phyloP scores from a whole-genome alignment of 2,329 filamentous ascomycete genomes.

The Arthrobotrys pseudoclavata region DNA sequence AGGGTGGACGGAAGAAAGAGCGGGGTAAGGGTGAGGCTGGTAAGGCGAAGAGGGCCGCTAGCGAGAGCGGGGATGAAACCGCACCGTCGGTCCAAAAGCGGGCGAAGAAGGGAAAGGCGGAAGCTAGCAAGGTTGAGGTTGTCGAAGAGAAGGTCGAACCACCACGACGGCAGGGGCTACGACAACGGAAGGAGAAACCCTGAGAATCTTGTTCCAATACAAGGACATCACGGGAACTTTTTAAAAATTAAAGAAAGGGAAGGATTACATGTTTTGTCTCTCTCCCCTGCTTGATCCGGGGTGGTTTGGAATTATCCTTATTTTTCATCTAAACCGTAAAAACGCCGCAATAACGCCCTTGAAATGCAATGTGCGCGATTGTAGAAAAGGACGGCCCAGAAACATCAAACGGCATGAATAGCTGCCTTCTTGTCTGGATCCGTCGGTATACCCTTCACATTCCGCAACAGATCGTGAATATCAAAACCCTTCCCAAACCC shows the following conservation, averaged over 20 bases:
- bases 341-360: constrained; percentile 44
- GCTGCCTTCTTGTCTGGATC: constrained; percentile 9
- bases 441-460: constrained; percentile 19
- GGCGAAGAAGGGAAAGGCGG: constrained; percentile 33
- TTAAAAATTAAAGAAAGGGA: background rate
- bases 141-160: constrained; percentile 20
- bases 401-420: constrained; percentile 3
- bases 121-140: constrained; percentile 4
- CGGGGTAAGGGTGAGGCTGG: background rate
- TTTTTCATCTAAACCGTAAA: constrained; percentile 24
- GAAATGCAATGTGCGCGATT: constrained; percentile 14
- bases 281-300: background rate
- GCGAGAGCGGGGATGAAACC: constrained; percentile 24
- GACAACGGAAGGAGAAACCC: constrained; percentile 38
- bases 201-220: constrained; percentile 9
- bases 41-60: constrained; percentile 31
- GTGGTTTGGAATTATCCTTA: background rate
- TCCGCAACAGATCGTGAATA: constrained; percentile 2
- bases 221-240: constrained; percentile 2
- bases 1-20: background rate
- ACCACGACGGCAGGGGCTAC: constrained; percentile 37
- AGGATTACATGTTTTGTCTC: background rate
- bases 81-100: constrained; percentile 31
- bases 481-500: constrained; percentile 17
- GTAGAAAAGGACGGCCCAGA: background rate